phyloP scores from a whole-genome alignment of 2,329 filamentous ascomycete species.

The Alternaria sp. region DNA sequence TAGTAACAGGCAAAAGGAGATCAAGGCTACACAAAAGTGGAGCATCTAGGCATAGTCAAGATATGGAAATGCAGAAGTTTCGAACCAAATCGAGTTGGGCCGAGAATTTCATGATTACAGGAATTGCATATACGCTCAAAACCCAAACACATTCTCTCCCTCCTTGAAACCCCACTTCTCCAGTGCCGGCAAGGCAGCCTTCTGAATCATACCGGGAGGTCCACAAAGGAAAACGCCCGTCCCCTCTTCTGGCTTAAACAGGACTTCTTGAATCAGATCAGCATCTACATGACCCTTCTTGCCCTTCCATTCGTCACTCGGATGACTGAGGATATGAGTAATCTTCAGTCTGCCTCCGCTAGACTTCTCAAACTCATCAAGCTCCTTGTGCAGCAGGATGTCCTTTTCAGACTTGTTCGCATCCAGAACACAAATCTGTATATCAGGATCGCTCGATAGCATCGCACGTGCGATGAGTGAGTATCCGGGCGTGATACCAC shows the following conservation, averaged over 20 bases:
- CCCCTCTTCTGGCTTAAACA: slow-evolving; percentile 55
- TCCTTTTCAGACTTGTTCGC: slow-evolving; percentile 60
- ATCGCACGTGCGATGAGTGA: slow-evolving; percentile 59
- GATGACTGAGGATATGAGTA: slow-evolving; percentile 59
- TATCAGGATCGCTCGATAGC: slow-evolving; percentile 45
- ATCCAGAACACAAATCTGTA: slow-evolving; percentile 56
- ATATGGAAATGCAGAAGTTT: no score
- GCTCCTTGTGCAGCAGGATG: slow-evolving; percentile 55
- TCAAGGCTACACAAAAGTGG: not conserved
- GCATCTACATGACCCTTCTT: slow-evolving; percentile 56
- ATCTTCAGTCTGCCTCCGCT: slow-evolving; percentile 55
- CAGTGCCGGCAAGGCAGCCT: slow-evolving; percentile 60
- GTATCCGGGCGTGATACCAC: slow-evolving; percentile 63
- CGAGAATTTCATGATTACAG: not conserved
- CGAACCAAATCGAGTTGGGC: no score
- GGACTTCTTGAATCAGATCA: slow-evolving; percentile 51
- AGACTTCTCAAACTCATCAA: slow-evolving; percentile 54
- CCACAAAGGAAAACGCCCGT: slow-evolving; percentile 61
- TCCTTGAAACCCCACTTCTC: slow-evolving; percentile 55
- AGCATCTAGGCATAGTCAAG: no score
- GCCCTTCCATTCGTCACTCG: slow-evolving; percentile 57
- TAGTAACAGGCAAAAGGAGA: no score
- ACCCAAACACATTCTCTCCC: not conserved
- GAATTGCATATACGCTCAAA: not conserved
- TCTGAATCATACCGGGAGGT: slow-evolving; percentile 61